These are phyloP conservation scores for Dentipellis sp. DNA, from an alignment of 768 basidiomycete genomes.

Conservation along the genomic window DNA sequence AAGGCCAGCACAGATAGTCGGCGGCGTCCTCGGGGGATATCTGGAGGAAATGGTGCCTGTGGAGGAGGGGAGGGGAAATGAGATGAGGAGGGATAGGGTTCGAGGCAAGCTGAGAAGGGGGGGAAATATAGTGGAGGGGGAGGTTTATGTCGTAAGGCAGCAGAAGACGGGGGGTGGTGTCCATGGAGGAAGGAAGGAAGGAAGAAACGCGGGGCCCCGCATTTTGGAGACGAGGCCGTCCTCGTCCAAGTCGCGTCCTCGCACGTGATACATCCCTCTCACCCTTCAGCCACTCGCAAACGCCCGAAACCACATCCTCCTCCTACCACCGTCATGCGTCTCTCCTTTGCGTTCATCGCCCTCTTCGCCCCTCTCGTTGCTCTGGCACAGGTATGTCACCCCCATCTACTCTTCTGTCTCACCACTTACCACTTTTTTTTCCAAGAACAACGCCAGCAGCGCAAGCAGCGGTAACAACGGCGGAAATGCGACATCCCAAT, in stretches of 20 bases:
- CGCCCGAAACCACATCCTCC: neutral
- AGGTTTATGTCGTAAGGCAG: conserved; percentile 31
- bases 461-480: conserved; percentile 5
- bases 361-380: neutral
- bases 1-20: conserved; percentile 65
- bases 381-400: neutral
- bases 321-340: neutral
- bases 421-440: neutral
- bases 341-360: neutral
- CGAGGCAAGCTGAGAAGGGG: conserved; percentile 33
- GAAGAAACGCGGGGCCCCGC: too few species aligned
- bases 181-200: too few species aligned
- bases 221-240: conserved; percentile 10
- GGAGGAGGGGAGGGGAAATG: conserved; percentile 46
- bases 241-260: neutral
- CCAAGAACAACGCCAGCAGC: conserved; percentile 4
- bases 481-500: neutral
- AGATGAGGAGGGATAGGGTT: conserved; percentile 51
- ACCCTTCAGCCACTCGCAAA: neutral
- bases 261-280: neutral
- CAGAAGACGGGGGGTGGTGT: conserved; percentile 21
- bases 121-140: conserved; percentile 49
- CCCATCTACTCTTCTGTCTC: neutral
- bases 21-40: conserved; percentile 39
- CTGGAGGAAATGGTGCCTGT: conserved; percentile 57